phyloP scores from a whole-genome alignment of 2,329 filamentous ascomycete species.

The Nakataea oryzae region DNA sequence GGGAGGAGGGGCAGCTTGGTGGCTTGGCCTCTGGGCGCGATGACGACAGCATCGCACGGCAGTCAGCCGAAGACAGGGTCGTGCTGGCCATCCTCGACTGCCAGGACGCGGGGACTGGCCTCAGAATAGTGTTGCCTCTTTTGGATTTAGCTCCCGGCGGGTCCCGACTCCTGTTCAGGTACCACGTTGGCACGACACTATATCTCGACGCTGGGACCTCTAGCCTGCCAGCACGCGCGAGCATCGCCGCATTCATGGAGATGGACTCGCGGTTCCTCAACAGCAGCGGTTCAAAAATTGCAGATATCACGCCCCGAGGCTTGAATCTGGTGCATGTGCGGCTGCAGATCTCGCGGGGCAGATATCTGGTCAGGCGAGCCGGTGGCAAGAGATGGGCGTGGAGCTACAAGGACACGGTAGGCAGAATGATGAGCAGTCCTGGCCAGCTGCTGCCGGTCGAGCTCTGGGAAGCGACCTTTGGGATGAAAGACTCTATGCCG shows the following conservation, averaged over 20 bases:
- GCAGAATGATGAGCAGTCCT: no score
- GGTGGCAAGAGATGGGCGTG: not conserved
- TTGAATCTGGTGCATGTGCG: not conserved
- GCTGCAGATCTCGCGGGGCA: not conserved
- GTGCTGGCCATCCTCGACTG: not conserved
- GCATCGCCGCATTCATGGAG: not conserved
- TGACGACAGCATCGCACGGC: not conserved
- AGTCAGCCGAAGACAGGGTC: not conserved
- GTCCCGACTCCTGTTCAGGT: not conserved
- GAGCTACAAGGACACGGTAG: not conserved
- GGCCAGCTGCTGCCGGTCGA: not conserved
- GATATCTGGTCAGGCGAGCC: not conserved
- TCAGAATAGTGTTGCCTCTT: not conserved
- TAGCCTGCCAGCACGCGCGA: not conserved
- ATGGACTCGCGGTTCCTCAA: not conserved
- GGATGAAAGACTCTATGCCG: not conserved
- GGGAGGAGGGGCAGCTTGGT: not conserved
- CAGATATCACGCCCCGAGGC: not conserved
- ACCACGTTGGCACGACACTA: not conserved
- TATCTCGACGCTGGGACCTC: not conserved
- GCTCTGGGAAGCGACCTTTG: not conserved
- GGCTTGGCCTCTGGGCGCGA: not conserved
- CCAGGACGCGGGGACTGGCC: not conserved
- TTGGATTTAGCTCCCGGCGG: not conserved
- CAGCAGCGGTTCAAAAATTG: not conserved